These are phyloP conservation scores for Magnolia kwangsiensis DNA, from an alignment of 164 flowering plant species.

Conservation along the genomic window DNA sequence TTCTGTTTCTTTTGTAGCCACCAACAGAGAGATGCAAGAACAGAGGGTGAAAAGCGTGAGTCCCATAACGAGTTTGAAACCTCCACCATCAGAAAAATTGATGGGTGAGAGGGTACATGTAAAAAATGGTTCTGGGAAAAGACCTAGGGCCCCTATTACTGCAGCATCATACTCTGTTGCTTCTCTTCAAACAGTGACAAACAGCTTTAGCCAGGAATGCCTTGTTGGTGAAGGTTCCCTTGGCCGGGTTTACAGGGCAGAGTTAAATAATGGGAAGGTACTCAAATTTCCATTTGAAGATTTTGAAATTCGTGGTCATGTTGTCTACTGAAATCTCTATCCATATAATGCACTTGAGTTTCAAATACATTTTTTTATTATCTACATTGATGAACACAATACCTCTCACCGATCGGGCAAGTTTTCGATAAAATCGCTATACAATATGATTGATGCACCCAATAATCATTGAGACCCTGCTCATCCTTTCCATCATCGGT, in stretches of 20 bases:
- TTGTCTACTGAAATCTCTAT: not conserved
- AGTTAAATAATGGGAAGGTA: constrained; percentile 91
- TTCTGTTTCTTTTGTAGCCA: constrained; percentile 18
- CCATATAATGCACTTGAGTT: not conserved
- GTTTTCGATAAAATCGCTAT: no score
- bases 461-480: no score
- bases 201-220: constrained; percentile 81
- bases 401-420: no score
- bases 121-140: constrained; percentile 59
- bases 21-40: constrained; percentile 53
- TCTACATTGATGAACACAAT: not conserved
- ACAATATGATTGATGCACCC: no score
- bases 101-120: constrained; percentile 45
- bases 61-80: constrained; percentile 53
- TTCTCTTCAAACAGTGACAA: constrained; percentile 77
- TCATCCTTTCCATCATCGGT: no score
- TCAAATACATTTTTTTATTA: not conserved
- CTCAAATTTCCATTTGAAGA: not conserved
- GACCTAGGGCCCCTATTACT: constrained; percentile 70
- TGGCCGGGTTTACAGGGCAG: constrained; percentile 95
- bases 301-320: not conserved
- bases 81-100: constrained; percentile 67
- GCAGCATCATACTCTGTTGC: constrained; percentile 85
- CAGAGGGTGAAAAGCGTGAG: constrained; percentile 46
- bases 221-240: constrained; percentile 95